Evolutionary conservation across 2,329 filamentous ascomycete species (phyloP).

Genomic region (Calonectria pseudoturangicola): DNA sequence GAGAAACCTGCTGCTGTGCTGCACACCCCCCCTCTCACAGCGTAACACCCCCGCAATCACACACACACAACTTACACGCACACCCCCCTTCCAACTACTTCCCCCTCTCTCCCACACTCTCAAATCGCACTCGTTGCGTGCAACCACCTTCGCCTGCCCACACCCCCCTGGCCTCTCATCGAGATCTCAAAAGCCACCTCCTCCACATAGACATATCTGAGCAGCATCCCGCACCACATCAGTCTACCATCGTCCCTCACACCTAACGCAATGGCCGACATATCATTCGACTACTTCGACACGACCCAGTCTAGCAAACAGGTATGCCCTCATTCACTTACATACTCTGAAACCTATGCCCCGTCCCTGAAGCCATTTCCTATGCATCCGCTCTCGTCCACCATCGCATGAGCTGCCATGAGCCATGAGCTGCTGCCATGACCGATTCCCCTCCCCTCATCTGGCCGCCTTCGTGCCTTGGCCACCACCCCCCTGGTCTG

Average conservation of each 20-base stretch:
- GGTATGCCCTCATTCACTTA: conserved; percentile 46
- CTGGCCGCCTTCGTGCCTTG: conserved; percentile 38
- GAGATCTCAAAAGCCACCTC: conserved; percentile 39
- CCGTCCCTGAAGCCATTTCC: conserved; percentile 33
- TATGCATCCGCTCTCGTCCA: conserved; percentile 36
- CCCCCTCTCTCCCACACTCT: neutral
- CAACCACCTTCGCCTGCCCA: too few relatives aligned
- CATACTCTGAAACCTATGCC: conserved; percentile 37
- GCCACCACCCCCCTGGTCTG: conserved; percentile 47
- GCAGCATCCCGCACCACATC: conserved; percentile 45
- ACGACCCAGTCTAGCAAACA: conserved; percentile 53
- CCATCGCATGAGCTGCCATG: conserved; percentile 4
- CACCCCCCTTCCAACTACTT: neutral
- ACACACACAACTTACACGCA: conserved; percentile 36
- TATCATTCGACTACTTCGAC: conserved; percentile 56
- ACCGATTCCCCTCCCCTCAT: conserved; percentile 37
- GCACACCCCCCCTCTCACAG: conserved; percentile 33
- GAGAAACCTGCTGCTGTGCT: neutral
- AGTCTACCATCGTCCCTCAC: conserved; percentile 47
- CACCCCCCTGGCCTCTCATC: conserved; percentile 29
- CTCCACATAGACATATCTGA: conserved; percentile 44
- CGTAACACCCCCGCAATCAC: conserved; percentile 32
- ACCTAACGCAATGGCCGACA: conserved; percentile 51
- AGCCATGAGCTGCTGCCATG: neutral
- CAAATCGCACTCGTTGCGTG: conserved; percentile 1